Percentiles rank a stretch among this genome's conserved stretches.
Conservation (phyloP, 2,329 filamentous ascomycete genomes). For the Beauveria scarabaeidicola region DNA sequence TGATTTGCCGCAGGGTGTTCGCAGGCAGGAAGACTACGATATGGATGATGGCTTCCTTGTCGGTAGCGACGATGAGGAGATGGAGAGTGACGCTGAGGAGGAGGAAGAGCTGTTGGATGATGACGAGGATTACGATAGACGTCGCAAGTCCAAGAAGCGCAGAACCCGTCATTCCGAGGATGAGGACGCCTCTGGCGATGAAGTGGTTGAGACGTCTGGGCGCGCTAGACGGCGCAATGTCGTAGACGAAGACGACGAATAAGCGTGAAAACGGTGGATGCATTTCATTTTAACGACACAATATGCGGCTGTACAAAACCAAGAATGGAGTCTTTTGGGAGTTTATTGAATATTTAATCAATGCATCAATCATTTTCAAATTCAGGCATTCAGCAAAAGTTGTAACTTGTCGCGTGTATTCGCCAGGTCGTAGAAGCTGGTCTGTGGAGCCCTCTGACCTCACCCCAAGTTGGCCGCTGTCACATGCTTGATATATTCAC, state of each 20-base stretch:
- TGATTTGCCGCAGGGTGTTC: slow-evolving; percentile 52
- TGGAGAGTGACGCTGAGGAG: slow-evolving; percentile 53
- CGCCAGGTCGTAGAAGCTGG: background rate
- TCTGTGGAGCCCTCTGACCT: background rate
- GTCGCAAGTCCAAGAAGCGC: slow-evolving; percentile 39
- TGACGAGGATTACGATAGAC: slow-evolving; percentile 42
- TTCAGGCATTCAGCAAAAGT: background rate
- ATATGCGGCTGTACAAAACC: background rate
- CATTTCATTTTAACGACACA: background rate
- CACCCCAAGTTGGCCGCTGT: background rate
- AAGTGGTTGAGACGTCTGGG: slow-evolving; percentile 35
- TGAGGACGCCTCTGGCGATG: slow-evolving; percentile 46
- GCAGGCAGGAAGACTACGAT: slow-evolving; percentile 67
- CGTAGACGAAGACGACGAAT: slow-evolving; percentile 53
- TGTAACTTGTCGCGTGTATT: background rate
- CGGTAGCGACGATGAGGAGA: slow-evolving; percentile 61
- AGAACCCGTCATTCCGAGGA: slow-evolving; percentile 41
- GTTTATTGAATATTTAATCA: slow-evolving; percentile 14
- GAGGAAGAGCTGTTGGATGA: slow-evolving; percentile 42
- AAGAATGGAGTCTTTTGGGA: slow-evolving; percentile 13
- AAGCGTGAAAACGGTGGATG: slow-evolving; percentile 17
- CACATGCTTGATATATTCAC: background rate
- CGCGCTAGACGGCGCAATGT: slow-evolving; percentile 45
- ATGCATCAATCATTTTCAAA: background rate
- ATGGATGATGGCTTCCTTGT: slow-evolving; percentile 73